Evolutionary conservation across 352 stramenopile genomes (phyloP).

Genomic region (Blastocystis sp.): DNA sequence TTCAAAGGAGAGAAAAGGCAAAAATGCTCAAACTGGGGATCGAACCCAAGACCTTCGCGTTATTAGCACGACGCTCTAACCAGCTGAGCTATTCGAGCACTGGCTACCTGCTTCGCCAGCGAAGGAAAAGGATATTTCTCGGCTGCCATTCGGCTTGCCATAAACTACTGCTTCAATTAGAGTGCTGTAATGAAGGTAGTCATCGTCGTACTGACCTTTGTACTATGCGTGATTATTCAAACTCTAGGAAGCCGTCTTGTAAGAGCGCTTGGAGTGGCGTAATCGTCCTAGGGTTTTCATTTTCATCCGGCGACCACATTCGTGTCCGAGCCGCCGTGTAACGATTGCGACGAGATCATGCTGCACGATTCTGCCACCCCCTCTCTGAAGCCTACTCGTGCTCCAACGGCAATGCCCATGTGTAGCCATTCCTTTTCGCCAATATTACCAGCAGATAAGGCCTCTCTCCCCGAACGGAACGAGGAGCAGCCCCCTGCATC

Average conservation of each 20-base stretch:
- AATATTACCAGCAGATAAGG: neutral
- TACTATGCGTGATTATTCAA: neutral
- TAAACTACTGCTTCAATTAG: neutral
- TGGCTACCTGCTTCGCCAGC: neutral
- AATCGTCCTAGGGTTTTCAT: neutral
- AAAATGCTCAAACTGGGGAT: conserved; percentile 69
- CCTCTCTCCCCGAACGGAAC: neutral
- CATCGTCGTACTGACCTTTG: neutral
- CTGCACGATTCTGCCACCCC: no score
- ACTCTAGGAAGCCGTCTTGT: neutral
- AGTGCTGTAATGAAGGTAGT: neutral
- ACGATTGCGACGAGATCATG: neutral
- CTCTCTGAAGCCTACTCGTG: no score
- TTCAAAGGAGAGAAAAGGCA: conserved; percentile 8
- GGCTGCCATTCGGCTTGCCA: neutral
- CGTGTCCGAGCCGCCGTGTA: neutral
- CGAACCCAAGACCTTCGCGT: conserved; percentile 67
- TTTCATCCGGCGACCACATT: neutral
- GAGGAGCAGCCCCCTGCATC: neutral
- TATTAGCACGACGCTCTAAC: conserved; percentile 70
- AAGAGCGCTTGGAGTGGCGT: neutral
- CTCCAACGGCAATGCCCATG: no score
- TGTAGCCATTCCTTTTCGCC: no score
- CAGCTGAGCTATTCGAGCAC: conserved; percentile 67
- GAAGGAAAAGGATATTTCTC: neutral